Evolutionary conservation across 306 rosid species (phyloP).

Genomic region (Glycine soja): DNA sequence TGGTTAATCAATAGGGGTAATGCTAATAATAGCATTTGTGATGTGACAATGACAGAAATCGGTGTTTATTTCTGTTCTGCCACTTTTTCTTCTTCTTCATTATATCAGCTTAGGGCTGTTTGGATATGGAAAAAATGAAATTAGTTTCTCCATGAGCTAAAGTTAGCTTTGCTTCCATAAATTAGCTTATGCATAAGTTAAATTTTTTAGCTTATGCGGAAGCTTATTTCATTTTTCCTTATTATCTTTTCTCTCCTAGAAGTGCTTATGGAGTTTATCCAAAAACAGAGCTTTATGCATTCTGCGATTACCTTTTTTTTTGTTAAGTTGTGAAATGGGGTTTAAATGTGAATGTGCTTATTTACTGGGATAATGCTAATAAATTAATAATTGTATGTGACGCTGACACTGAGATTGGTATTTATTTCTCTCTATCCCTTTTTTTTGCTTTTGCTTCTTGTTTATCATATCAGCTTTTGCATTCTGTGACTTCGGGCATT

Average conservation of each 20-base stretch:
- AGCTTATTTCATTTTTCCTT: not conserved
- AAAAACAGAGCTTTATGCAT: not conserved
- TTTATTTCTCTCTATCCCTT: not conserved
- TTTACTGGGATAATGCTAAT: not conserved
- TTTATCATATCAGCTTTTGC: not conserved
- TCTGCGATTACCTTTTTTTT: not conserved
- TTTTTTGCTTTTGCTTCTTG: not conserved
- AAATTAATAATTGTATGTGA: not conserved
- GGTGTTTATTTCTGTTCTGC: not conserved
- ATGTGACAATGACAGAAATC: not conserved
- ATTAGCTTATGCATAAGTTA: not conserved
- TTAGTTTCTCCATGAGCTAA: not conserved
- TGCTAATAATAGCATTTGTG: not conserved
- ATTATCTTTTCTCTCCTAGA: not conserved
- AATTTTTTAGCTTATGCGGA: not conserved
- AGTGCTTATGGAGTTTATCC: not conserved
- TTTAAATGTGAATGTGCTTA: not conserved
- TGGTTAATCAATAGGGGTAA: not conserved
- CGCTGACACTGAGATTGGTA: not conserved
- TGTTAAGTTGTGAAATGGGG: not conserved
- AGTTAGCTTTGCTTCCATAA: too few species aligned
- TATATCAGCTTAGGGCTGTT: not conserved
- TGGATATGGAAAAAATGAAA: not conserved
- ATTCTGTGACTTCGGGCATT: not conserved
- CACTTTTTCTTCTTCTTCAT: not conserved